These are phyloP conservation scores for Monosporascus cannonballus DNA, from an alignment of 2,329 filamentous ascomycete species.

Conservation along the genomic window DNA sequence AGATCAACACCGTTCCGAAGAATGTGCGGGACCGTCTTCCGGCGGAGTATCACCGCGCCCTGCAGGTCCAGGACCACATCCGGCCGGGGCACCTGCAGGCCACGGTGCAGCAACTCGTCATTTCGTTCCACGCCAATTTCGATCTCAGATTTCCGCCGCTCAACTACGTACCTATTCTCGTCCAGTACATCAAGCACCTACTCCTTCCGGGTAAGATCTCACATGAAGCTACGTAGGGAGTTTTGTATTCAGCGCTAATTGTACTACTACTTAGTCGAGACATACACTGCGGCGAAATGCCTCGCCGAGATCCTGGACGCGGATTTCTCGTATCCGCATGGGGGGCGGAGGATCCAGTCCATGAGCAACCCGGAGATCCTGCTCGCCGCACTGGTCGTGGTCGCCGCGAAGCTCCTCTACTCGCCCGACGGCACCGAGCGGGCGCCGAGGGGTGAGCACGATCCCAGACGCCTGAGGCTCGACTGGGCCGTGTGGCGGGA, in stretches of 20 bases:
- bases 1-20: constrained; percentile 53
- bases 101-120: constrained; percentile 53
- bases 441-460: constrained; percentile 40
- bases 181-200: constrained; percentile 64
- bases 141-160: constrained; percentile 66
- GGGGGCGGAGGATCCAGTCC: constrained; percentile 36
- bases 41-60: constrained; percentile 48
- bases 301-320: constrained; percentile 47
- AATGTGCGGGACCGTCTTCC: constrained; percentile 63
- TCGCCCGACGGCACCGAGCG: constrained; percentile 60
- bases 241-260: neutral
- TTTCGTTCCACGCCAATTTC: constrained; percentile 62
- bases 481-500: constrained; percentile 69
- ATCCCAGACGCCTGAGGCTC: constrained; percentile 54
- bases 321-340: constrained; percentile 51
- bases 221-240: neutral
- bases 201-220: constrained; percentile 61
- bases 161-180: constrained; percentile 62
- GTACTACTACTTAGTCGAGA: constrained; percentile 49
- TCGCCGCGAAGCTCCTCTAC: constrained; percentile 73
- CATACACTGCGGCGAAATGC: constrained; percentile 52
- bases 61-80: constrained; percentile 48
- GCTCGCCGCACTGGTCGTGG: constrained; percentile 63
- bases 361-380: constrained; percentile 69
- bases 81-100: constrained; percentile 56